Conservation (phyloP, 371 early-diverging fungal species). For the Cokeromyces recurvatus region DNA sequence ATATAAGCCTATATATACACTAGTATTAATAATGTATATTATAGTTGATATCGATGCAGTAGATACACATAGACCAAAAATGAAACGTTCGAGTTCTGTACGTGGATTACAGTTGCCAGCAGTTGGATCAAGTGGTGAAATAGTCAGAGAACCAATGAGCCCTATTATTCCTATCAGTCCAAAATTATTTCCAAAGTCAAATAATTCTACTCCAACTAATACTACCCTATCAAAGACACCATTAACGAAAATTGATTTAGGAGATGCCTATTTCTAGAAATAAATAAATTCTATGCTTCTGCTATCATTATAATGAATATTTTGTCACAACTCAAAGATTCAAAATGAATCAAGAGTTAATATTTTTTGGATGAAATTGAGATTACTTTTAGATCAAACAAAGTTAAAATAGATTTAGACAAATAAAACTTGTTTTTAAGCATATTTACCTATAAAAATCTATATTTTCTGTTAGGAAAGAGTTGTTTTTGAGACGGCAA, state of each 20-base stretch:
- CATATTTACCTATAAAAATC: too few relatives aligned
- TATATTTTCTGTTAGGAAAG: too few relatives aligned
- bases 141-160: slow-evolving; percentile 41
- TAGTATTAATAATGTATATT: neutral
- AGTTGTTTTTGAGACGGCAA: too few relatives aligned
- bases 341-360: too few relatives aligned
- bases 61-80: slow-evolving; percentile 77
- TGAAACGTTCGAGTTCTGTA: slow-evolving; percentile 20
- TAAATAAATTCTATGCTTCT: neutral
- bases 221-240: neutral
- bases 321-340: too few relatives aligned
- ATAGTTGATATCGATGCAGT: slow-evolving; percentile 82
- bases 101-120: slow-evolving; percentile 20
- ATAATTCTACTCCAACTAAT: slow-evolving; percentile 1
- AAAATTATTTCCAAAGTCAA: slow-evolving; percentile 28
- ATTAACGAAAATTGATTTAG: slow-evolving; percentile 5
- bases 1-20: neutral
- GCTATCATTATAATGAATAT: too few relatives aligned
- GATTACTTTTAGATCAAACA: too few relatives aligned
- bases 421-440: too few relatives aligned
- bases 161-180: slow-evolving; percentile 47
- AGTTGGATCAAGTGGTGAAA: slow-evolving; percentile 47
- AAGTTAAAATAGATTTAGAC: too few relatives aligned
- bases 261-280: slow-evolving; percentile 4
- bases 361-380: neutral